A percentile compares a stretch with the other conserved stretches of the same genome.
These are phyloP conservation scores for Yarrowia yakushimensis DNA, from an alignment of 805 yeast genomes.

Conservation along the genomic window DNA sequence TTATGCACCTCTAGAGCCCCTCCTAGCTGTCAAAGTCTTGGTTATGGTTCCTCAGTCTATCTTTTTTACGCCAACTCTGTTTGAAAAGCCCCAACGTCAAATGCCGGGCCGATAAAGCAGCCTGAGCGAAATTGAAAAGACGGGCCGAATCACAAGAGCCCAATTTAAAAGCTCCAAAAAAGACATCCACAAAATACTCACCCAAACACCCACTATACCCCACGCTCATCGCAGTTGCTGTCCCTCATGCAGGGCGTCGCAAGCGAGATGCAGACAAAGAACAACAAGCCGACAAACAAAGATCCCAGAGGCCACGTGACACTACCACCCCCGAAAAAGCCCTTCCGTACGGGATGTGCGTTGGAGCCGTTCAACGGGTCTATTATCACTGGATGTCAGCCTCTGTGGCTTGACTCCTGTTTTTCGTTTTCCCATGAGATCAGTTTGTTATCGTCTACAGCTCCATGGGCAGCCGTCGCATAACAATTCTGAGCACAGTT, in stretches of 20 bases:
- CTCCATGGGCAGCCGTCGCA: neutral
- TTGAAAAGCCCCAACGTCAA: neutral
- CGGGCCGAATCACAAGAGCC: neutral
- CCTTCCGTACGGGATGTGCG: neutral
- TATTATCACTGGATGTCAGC: neutral
- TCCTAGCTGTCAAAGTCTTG: neutral
- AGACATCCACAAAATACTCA: neutral
- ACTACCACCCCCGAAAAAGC: neutral
- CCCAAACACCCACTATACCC: neutral
- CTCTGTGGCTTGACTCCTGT: neutral
- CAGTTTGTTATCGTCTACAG: neutral
- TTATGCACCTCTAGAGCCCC: too few species aligned
- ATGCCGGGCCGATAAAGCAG: neutral
- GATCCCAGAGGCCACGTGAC: neutral
- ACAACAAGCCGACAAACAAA: neutral
- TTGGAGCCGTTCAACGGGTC: neutral
- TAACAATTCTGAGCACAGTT: neutral
- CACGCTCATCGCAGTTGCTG: neutral
- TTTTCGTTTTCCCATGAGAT: neutral
- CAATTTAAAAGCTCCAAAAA: neutral
- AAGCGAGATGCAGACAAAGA: conserved; percentile 13
- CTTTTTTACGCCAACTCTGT: neutral
- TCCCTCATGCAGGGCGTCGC: conserved; percentile 3
- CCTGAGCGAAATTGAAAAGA: neutral
- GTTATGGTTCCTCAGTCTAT: conserved; percentile 1